Conservation (phyloP, 2,329 filamentous ascomycete genomes). For the Balansia obtecta region DNA sequence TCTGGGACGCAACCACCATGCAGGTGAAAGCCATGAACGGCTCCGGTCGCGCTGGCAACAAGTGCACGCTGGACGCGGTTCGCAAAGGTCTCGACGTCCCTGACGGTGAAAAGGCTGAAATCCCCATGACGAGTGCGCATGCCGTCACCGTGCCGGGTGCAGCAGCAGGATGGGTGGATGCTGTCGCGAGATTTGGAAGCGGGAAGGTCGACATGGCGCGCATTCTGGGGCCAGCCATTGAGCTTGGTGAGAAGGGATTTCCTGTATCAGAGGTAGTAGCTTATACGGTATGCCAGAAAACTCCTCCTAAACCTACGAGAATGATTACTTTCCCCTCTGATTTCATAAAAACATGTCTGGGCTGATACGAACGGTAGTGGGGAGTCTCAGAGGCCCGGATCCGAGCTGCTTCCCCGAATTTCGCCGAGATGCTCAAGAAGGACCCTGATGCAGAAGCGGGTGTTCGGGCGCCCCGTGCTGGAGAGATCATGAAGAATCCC, state of each 20-base stretch:
- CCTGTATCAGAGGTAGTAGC: slow-evolving; percentile 74
- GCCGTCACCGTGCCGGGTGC: slow-evolving; percentile 83
- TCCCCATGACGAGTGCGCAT: slow-evolving; percentile 67
- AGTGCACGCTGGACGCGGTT: slow-evolving; percentile 57
- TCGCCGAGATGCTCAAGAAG: slow-evolving; percentile 72
- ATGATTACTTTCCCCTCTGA: neutral
- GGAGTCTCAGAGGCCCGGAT: slow-evolving; percentile 47
- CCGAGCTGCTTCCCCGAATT: slow-evolving; percentile 69
- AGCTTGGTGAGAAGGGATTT: slow-evolving; percentile 77
- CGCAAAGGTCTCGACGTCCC: slow-evolving; percentile 55
- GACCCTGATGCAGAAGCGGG: slow-evolving; percentile 57
- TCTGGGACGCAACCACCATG: slow-evolving; percentile 72
- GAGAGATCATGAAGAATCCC: slow-evolving; percentile 83
- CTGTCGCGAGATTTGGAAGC: slow-evolving; percentile 78
- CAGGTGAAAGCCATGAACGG: slow-evolving; percentile 83
- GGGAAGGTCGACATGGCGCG: slow-evolving; percentile 67
- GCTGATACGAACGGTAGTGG: slow-evolving; percentile 47
- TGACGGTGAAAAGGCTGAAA: slow-evolving; percentile 40
- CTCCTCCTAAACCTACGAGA: too few relatives aligned
- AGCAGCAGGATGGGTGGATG: slow-evolving; percentile 86
- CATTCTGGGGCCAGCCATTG: slow-evolving; percentile 71
- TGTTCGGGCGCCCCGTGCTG: slow-evolving; percentile 60
- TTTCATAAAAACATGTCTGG: neutral
- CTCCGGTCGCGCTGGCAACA: slow-evolving; percentile 68
- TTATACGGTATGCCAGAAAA: slow-evolving; percentile 41